A percentile compares a stretch with the other conserved stretches of the same genome.
Conservation (phyloP, 306 rosid genomes). For the Myrica gale region DNA sequence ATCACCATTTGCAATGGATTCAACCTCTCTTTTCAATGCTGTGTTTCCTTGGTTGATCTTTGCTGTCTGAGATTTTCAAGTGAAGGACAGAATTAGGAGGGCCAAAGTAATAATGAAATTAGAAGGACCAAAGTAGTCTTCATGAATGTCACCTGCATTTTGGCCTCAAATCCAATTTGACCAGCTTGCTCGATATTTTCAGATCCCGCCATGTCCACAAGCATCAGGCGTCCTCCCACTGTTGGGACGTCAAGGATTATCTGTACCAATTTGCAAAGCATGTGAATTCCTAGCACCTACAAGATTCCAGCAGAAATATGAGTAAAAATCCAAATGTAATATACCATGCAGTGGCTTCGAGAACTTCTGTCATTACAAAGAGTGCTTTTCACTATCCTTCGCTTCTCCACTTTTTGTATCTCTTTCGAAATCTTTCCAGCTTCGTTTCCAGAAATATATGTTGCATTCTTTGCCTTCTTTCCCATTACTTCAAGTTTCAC, state of each 20-base stretch:
- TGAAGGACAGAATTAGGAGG: not conserved
- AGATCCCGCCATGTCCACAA: constrained; percentile 99
- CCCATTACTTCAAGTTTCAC: constrained; percentile 99
- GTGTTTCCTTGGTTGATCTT: constrained; percentile 95
- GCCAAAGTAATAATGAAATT: not conserved
- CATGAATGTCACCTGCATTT: constrained; percentile 77
- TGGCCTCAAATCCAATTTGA: constrained; percentile 93
- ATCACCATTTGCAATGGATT: constrained; percentile 97
- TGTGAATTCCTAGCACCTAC: constrained; percentile 5
- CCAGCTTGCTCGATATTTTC: constrained; percentile 99
- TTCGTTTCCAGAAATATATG: constrained; percentile 89
- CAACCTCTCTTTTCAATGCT: constrained; percentile 95
- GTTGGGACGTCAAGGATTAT: constrained; percentile 93
- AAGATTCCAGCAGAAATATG: constrained; percentile 12
- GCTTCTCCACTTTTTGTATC: constrained; percentile 97
- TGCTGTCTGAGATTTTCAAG: constrained; percentile 57
- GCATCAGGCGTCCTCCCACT: constrained; percentile 94
- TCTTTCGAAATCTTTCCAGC: constrained; percentile 96
- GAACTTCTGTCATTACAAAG: constrained; percentile 97
- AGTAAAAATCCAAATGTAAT: not conserved
- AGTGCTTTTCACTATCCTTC: constrained; percentile 94
- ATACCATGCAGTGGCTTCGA: constrained; percentile 98
- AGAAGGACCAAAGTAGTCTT: not conserved
- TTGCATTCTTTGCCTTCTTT: constrained; percentile 96
- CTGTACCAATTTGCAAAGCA: constrained; percentile 39